Percentiles rank a stretch among this genome's conserved stretches.
phyloP scores from a whole-genome alignment of 306 rosid genomes.

The Delonix regia region DNA sequence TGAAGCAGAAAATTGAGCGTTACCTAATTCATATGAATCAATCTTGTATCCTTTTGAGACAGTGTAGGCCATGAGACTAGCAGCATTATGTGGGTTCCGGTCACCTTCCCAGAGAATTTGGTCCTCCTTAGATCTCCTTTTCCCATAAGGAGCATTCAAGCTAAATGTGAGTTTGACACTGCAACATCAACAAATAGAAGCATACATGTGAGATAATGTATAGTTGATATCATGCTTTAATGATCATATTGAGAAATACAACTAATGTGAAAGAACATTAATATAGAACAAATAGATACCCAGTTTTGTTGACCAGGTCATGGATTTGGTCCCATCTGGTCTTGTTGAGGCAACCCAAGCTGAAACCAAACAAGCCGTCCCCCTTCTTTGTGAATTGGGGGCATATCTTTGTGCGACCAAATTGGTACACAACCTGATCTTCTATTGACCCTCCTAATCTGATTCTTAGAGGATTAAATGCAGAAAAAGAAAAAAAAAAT shows the following conservation, averaged over 20 bases:
- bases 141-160: constrained; percentile 55
- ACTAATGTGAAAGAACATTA: no score
- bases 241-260: no score
- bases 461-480: constrained; percentile 58
- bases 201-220: no score
- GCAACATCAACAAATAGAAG: not conserved
- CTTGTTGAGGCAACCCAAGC: constrained; percentile 48
- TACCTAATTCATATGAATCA: constrained; percentile 63
- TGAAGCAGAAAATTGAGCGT: not conserved
- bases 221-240: no score
- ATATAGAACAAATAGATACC: not conserved
- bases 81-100: constrained; percentile 58
- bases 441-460: constrained; percentile 79
- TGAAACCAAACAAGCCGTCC: constrained; percentile 58
- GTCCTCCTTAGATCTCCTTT: constrained; percentile 37
- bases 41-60: constrained; percentile 58
- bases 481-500: constrained; percentile 17
- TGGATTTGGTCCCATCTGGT: constrained; percentile 59
- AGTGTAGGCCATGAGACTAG: constrained; percentile 53
- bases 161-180: constrained; percentile 63
- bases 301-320: constrained; percentile 41
- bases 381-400: constrained; percentile 22
- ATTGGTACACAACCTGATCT: constrained; percentile 56
- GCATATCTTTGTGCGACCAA: constrained; percentile 44
- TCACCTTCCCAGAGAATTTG: constrained; percentile 43